Percentiles rank a stretch among this genome's conserved stretches.
phyloP scores from a whole-genome alignment of 1,284 basidiomycete genomes.

The Ceratobasidium sp. region DNA sequence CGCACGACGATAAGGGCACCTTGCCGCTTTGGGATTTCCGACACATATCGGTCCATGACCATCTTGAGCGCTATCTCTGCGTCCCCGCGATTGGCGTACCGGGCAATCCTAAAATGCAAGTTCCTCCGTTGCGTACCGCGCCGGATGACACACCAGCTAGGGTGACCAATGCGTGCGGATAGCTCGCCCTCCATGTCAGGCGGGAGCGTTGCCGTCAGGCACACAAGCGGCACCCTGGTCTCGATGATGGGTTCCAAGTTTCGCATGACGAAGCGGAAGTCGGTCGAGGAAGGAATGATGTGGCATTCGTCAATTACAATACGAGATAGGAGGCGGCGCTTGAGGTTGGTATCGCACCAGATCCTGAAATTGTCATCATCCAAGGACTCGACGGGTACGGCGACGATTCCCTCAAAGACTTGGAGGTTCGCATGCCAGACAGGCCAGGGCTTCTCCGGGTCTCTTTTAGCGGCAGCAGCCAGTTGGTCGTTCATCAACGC shows the following conservation, averaged over 20 bases:
- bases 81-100: neutral
- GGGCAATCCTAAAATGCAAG: neutral
- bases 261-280: neutral
- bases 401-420: too few species aligned
- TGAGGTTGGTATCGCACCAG: neutral
- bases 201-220: neutral
- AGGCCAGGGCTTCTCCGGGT: too few species aligned
- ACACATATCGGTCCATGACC: neutral
- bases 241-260: neutral
- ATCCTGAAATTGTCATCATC: neutral
- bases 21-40: too few species aligned
- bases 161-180: neutral
- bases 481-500: conserved; percentile 1
- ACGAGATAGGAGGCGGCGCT: neutral
- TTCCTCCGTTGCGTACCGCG: neutral
- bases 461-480: neutral
- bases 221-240: neutral
- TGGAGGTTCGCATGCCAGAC: too few species aligned
- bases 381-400: too few species aligned
- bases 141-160: neutral
- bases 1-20: too few species aligned
- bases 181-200: neutral
- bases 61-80: neutral
- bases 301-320: conserved; percentile 21
- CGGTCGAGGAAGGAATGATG: neutral